Evolutionary conservation across 2,329 filamentous ascomycete species (phyloP).

Genomic region (Colletotrichum phormii): DNA sequence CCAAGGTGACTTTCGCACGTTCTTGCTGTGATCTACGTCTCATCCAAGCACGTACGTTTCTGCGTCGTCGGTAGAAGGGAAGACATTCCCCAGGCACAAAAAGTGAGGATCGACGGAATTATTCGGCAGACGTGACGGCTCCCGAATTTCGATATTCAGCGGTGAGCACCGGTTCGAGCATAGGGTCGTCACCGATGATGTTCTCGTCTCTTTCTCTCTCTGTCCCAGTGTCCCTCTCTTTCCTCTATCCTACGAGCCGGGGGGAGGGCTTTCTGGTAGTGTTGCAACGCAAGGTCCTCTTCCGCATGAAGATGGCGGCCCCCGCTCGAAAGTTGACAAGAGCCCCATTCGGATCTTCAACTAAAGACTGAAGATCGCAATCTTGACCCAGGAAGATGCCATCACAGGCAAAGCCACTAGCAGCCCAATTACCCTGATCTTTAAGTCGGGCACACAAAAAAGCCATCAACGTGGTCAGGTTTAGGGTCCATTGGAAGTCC

Average conservation of each 20-base stretch:
- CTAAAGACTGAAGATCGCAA: conserved; percentile 34
- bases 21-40: background rate
- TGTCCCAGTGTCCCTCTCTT: background rate
- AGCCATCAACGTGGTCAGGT: conserved; percentile 22
- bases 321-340: conserved; percentile 3
- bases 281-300: conserved; percentile 20
- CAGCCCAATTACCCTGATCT: conserved; percentile 20
- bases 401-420: conserved; percentile 27
- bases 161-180: conserved; percentile 18
- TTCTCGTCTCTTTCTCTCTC: background rate
- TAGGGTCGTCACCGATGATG: conserved; percentile 1
- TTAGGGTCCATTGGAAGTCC: conserved; percentile 23
- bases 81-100: background rate
- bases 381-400: conserved; percentile 32
- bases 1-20: background rate
- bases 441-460: conserved; percentile 16
- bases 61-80: conserved; percentile 1
- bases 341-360: conserved; percentile 34
- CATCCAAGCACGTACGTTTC: background rate
- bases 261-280: background rate
- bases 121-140: background rate
- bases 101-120: conserved; percentile 12
- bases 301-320: conserved; percentile 26
- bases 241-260: background rate
- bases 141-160: conserved; percentile 28